Evolutionary conservation across 2,329 filamentous ascomycete species (phyloP).

Genomic region (Lachnellula arida): DNA sequence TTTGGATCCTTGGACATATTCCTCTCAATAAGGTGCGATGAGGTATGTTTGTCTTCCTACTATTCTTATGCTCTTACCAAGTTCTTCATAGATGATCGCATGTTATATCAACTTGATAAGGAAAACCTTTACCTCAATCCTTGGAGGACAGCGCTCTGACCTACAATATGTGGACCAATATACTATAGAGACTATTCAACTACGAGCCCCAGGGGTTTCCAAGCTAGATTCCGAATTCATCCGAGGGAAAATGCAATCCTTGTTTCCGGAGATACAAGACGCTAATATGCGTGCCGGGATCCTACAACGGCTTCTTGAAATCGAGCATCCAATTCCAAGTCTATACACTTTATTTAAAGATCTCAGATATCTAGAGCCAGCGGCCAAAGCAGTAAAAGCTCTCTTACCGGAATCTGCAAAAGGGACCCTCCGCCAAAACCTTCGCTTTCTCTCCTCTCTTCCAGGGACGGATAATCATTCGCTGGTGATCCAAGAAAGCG

Average conservation of each 20-base stretch:
- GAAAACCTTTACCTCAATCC: slow-evolving; percentile 1
- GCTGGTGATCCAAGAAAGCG: too few relatives aligned
- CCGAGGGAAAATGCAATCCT: neutral
- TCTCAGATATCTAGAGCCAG: slow-evolving; percentile 35
- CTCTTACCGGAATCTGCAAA: slow-evolving; percentile 1
- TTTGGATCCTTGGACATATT: slow-evolving; percentile 6
- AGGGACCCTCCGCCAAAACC: neutral
- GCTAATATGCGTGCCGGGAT: neutral
- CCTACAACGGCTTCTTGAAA: neutral
- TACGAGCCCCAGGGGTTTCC: slow-evolving; percentile 6
- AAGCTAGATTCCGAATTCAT: slow-evolving; percentile 12
- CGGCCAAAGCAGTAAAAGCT: neutral
- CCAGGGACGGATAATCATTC: too few relatives aligned
- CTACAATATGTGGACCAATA: slow-evolving; percentile 6
- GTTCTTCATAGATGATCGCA: slow-evolving; percentile 9
- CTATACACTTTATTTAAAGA: slow-evolving; percentile 12
- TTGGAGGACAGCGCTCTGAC: slow-evolving; percentile 1
- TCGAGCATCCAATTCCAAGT: slow-evolving; percentile 8
- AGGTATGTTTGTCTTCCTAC: neutral
- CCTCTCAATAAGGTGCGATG: slow-evolving; percentile 3
- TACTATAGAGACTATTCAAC: slow-evolving; percentile 10
- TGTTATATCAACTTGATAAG: slow-evolving; percentile 8
- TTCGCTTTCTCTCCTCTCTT: neutral
- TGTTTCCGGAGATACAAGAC: slow-evolving; percentile 9
- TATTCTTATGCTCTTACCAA: neutral